A percentile compares a stretch with the other conserved stretches of the same genome.
Conservation (phyloP, 2,329 filamentous ascomycete species). For the Pseudogymnoascus sp. region DNA sequence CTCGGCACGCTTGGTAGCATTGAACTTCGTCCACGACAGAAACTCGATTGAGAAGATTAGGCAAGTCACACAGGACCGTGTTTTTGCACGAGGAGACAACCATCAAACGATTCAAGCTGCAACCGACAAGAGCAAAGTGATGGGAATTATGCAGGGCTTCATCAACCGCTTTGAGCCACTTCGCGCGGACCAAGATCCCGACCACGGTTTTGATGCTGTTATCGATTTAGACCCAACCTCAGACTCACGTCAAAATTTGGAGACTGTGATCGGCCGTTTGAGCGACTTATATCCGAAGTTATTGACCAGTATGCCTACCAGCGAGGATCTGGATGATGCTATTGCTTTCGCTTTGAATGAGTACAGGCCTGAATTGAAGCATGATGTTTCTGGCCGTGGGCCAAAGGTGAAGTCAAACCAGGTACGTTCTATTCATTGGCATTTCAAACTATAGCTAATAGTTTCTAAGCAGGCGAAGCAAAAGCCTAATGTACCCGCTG, state of each 20-base stretch:
- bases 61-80: conserved; percentile 66
- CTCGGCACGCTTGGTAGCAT: conserved; percentile 66
- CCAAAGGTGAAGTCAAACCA: conserved; percentile 32
- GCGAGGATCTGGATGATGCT: conserved; percentile 70
- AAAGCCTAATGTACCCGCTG: conserved; percentile 27
- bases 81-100: conserved; percentile 83
- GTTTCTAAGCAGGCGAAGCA: conserved; percentile 21
- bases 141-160: conserved; percentile 93
- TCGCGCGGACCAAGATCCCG: conserved; percentile 58
- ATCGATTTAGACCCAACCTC: conserved; percentile 75
- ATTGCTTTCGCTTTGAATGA: conserved; percentile 67
- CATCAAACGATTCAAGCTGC: conserved; percentile 95
- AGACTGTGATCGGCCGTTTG: conserved; percentile 65
- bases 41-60: conserved; percentile 63
- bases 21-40: conserved; percentile 77
- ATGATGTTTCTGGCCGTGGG: conserved; percentile 60
- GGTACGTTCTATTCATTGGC: conserved; percentile 21
- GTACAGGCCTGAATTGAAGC: conserved; percentile 69
- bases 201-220: conserved; percentile 72
- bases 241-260: conserved; percentile 78
- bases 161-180: conserved; percentile 76
- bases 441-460: conserved; percentile 14
- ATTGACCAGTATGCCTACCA: conserved; percentile 60
- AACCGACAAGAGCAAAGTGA: conserved; percentile 63
- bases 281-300: conserved; percentile 72